These are phyloP conservation scores for Acarospora socialis DNA, from an alignment of 2,329 filamentous ascomycete species.

Conservation along the genomic window DNA sequence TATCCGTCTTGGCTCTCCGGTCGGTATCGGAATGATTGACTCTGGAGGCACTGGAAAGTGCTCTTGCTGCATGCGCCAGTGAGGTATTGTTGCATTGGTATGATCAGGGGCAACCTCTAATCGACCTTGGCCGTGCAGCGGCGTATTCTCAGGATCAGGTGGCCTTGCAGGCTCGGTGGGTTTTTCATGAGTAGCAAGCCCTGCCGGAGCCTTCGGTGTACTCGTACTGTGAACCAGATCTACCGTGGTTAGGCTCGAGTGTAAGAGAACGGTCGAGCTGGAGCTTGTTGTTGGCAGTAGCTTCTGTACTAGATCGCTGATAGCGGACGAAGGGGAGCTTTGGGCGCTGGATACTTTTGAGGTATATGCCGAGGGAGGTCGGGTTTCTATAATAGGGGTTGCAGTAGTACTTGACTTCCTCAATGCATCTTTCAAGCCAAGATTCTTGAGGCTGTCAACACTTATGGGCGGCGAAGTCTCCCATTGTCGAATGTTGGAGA, in stretches of 20 bases:
- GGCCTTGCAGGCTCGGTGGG: no score
- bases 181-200: no score
- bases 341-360: no score
- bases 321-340: no score
- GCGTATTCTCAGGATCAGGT: neutral
- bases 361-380: no score
- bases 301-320: no score
- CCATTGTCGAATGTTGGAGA: constrained; percentile 32
- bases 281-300: no score
- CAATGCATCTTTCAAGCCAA: constrained; percentile 6
- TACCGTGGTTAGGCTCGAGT: no score
- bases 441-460: constrained; percentile 10
- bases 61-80: constrained; percentile 63
- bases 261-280: no score
- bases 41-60: constrained; percentile 61
- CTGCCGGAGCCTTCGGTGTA: no score
- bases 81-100: constrained; percentile 34
- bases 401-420: constrained; percentile 2
- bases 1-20: constrained; percentile 52
- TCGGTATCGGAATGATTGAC: constrained; percentile 62
- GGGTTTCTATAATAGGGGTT: neutral
- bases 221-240: no score
- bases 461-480: constrained; percentile 12
- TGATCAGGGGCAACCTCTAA: constrained; percentile 17
- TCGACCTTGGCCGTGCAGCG: constrained; percentile 6